Conservation (phyloP, 2,329 filamentous ascomycete species). For the Colletotrichum ledebouriae region DNA sequence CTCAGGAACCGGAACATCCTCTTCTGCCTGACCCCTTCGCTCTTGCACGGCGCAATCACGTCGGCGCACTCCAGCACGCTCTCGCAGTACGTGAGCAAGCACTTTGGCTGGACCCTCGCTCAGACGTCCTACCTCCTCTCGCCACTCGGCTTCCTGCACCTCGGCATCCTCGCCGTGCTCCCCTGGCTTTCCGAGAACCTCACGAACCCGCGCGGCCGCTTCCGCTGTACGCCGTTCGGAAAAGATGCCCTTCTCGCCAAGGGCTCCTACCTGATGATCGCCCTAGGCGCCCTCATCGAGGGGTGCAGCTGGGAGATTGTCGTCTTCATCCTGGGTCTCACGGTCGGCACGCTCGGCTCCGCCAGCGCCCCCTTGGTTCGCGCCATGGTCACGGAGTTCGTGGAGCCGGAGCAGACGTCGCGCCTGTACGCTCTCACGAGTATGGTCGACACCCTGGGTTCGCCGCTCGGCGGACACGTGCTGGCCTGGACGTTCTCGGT, state of each 20-base stretch:
- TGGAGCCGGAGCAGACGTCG: conserved; percentile 54
- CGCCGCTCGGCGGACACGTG: conserved; percentile 56
- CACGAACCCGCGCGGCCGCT: conserved; percentile 45
- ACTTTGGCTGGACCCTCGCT: conserved; percentile 59
- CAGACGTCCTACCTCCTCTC: conserved; percentile 58
- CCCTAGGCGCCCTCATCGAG: conserved; percentile 51
- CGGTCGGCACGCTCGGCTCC: conserved; percentile 55
- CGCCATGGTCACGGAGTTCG: conserved; percentile 57
- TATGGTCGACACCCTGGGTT: conserved; percentile 55
- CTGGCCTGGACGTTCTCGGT: conserved; percentile 55
- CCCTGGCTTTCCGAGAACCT: conserved; percentile 53
- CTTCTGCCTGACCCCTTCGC: conserved; percentile 55
- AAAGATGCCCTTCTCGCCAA: conserved; percentile 56
- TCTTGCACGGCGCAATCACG: conserved; percentile 54
- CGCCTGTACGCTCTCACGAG: conserved; percentile 57
- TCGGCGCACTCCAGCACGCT: conserved; percentile 53
- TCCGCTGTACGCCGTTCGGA: conserved; percentile 51
- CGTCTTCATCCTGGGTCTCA: conserved; percentile 55
- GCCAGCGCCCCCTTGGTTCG: conserved; percentile 55
- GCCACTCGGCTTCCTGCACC: conserved; percentile 55
- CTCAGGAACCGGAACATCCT: conserved; percentile 53
- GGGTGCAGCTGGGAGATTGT: conserved; percentile 50
- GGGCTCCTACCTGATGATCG: conserved; percentile 51
- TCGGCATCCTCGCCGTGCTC: conserved; percentile 53
- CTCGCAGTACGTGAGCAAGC: conserved; percentile 59